Percentiles rank a stretch among this genome's conserved stretches.
These are phyloP conservation scores for Phoma sp. DNA, from an alignment of 2,329 filamentous ascomycete species.

Conservation along the genomic window DNA sequence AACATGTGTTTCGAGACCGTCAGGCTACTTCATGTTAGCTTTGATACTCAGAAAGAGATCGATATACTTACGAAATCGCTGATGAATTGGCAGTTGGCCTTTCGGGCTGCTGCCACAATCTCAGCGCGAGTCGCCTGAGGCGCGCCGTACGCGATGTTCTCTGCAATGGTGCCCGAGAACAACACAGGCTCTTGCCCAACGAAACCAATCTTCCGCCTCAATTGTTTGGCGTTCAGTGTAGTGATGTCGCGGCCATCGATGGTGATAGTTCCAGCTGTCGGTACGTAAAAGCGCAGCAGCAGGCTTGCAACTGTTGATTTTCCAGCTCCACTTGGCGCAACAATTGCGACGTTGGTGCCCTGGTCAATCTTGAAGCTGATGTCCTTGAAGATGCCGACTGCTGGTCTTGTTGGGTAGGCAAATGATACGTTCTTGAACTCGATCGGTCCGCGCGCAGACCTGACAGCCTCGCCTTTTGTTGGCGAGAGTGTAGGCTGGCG, in stretches of 20 bases:
- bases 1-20: slow-evolving; percentile 92
- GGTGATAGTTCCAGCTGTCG: slow-evolving; percentile 75
- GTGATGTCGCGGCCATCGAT: slow-evolving; percentile 86
- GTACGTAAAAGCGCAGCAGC: slow-evolving; percentile 88
- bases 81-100: slow-evolving; percentile 97
- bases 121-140: slow-evolving; percentile 79
- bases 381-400: slow-evolving; percentile 87
- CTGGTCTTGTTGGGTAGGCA: slow-evolving; percentile 90
- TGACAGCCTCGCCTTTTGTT: slow-evolving; percentile 79
- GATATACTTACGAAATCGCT: slow-evolving; percentile 76
- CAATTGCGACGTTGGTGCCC: slow-evolving; percentile 93
- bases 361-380: slow-evolving; percentile 90
- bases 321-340: slow-evolving; percentile 92
- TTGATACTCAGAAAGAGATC: neutral
- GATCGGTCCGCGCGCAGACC: slow-evolving; percentile 86
- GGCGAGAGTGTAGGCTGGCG: slow-evolving; percentile 84
- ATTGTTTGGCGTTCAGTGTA: slow-evolving; percentile 88
- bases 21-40: slow-evolving; percentile 62
- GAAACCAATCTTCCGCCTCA: slow-evolving; percentile 90
- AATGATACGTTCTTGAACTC: slow-evolving; percentile 86
- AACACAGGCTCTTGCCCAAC: slow-evolving; percentile 96
- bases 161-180: slow-evolving; percentile 82
- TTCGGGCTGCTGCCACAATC: slow-evolving; percentile 83
- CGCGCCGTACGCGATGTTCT: slow-evolving; percentile 91
- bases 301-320: slow-evolving; percentile 96